Conservation (phyloP, 306 rosid genomes). For the Fragaria ananassa region DNA sequence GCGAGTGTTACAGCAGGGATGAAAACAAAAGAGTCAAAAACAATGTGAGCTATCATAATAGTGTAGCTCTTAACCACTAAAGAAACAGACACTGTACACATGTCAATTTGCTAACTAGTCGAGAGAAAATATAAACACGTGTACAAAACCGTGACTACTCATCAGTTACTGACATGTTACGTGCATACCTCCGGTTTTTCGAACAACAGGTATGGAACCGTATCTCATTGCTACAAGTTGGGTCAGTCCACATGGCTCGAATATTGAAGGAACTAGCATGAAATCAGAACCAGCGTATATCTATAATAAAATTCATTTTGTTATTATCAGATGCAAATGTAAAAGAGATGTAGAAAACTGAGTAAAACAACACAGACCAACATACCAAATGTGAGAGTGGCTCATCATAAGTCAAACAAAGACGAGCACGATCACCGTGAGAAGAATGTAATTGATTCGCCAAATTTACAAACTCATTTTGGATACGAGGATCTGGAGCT, state of each 20-base stretch:
- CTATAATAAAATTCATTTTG: conserved; percentile 34
- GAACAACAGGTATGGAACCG: conserved; percentile 90
- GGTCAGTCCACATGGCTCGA: conserved; percentile 98
- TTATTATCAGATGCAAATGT: conserved; percentile 15
- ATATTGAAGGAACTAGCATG: conserved; percentile 91
- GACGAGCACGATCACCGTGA: conserved; percentile 60
- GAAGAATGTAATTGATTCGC: conserved; percentile 66
- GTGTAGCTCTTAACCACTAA: neutral
- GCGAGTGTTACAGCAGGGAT: neutral
- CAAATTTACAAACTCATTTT: conserved; percentile 81
- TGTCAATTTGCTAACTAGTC: neutral
- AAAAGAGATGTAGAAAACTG: neutral
- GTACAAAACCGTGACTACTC: conserved; percentile 1
- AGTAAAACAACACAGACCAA: conserved; percentile 7
- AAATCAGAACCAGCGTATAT: conserved; percentile 96
- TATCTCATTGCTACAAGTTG: conserved; percentile 99
- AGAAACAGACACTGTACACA: neutral
- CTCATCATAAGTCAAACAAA: conserved; percentile 87
- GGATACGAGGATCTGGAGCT: conserved; percentile 97
- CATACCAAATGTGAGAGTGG: conserved; percentile 96
- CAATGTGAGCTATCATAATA: neutral
- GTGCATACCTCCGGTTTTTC: conserved; percentile 80
- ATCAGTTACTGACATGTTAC: neutral
- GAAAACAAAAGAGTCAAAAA: neutral
- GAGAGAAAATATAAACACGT: neutral